Evolutionary conservation across 345 rosid genomes (phyloP).

Genomic region (Acer saccharum): DNA sequence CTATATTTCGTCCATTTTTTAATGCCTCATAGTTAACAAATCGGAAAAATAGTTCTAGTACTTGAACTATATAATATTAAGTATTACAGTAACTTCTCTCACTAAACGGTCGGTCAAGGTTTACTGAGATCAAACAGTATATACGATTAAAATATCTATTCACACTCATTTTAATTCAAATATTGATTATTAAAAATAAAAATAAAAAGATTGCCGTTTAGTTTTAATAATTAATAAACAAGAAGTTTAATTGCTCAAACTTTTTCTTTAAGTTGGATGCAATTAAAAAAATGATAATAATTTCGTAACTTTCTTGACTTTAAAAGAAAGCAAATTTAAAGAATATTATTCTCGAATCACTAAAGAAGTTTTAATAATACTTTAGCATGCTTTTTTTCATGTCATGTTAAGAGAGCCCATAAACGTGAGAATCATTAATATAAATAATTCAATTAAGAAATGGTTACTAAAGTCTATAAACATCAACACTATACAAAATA

Average conservation of each 20-base stretch:
- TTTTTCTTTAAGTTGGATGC: slow-evolving; percentile 15
- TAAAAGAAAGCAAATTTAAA: slow-evolving; percentile 30
- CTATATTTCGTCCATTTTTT: no score
- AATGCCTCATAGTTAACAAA: no score
- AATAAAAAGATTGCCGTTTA: no score
- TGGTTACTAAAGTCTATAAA: neutral
- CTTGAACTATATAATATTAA: no score
- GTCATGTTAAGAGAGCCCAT: neutral
- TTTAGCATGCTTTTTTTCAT: slow-evolving; percentile 18
- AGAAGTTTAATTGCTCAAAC: neutral
- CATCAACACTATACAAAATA: neutral
- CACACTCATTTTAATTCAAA: no score
- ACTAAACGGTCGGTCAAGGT: no score
- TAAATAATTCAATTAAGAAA: neutral
- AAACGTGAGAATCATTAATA: neutral
- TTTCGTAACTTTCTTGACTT: slow-evolving; percentile 26
- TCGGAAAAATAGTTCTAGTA: no score
- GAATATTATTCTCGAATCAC: slow-evolving; percentile 35
- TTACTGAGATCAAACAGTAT: no score
- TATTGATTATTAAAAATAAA: no score
- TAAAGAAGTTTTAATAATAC: neutral
- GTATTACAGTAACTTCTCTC: no score
- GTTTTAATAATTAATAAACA: no score
- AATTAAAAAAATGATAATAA: slow-evolving; percentile 2
- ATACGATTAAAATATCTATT: no score